phyloP scores from a whole-genome alignment of 129 eudicot genomes.

The Kitagawia praeruptora region DNA sequence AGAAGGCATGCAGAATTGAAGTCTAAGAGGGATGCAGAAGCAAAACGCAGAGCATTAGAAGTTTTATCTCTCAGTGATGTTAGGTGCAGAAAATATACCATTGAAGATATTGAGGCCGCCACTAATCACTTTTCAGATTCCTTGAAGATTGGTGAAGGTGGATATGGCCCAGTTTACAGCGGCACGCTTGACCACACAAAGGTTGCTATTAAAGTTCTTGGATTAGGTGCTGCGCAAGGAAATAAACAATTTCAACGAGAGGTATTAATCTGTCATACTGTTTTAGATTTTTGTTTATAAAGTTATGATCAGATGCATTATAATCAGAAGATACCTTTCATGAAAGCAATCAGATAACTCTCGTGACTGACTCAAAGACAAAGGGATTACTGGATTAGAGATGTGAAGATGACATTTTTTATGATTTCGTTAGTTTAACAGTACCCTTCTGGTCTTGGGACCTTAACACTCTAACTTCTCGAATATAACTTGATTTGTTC shows the following conservation, averaged over 20 bases:
- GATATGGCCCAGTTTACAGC: slow-evolving; percentile 30
- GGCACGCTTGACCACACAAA: slow-evolving; percentile 34
- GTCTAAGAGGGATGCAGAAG: slow-evolving; percentile 8
- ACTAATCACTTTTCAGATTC: slow-evolving; percentile 25
- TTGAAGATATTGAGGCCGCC: slow-evolving; percentile 26
- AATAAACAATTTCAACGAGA: slow-evolving; percentile 35
- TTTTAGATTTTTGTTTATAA: not conserved
- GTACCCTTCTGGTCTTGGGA: not conserved
- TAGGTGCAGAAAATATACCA: slow-evolving; percentile 23
- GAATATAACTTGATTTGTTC: not conserved
- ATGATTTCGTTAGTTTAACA: not conserved
- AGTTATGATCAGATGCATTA: not conserved
- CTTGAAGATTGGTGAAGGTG: slow-evolving; percentile 24
- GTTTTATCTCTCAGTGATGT: slow-evolving; percentile 14
- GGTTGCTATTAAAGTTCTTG: slow-evolving; percentile 37
- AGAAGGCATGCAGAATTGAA: slow-evolving; percentile 21
- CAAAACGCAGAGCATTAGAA: slow-evolving; percentile 9
- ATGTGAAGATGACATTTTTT: not conserved
- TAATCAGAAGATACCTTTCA: not conserved
- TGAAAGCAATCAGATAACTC: not conserved
- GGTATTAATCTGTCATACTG: slow-evolving; percentile 12
- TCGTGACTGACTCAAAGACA: not conserved
- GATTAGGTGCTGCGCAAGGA: slow-evolving; percentile 26
- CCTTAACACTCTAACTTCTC: not conserved
- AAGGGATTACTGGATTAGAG: not conserved